Base-by-base conservation (phyloP, 768 basidiomycete species). In the Russula sp. region DNA sequence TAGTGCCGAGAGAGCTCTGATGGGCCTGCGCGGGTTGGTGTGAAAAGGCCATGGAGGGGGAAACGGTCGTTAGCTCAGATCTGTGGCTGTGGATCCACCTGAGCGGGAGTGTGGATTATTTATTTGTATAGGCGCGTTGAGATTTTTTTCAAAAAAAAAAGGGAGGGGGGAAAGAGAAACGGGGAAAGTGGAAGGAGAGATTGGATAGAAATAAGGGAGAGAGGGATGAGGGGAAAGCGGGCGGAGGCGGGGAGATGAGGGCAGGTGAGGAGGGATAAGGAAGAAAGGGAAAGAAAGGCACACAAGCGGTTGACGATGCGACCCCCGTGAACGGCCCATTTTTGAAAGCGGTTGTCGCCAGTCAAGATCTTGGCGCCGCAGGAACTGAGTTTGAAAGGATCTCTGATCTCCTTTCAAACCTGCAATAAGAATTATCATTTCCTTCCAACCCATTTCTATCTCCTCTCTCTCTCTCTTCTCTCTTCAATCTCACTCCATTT, bases 31-130 rank as follows among this genome's bases (percentile, higher is more conserved):
- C 70, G 62, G 75, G 72, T 70, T 80, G 82, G 59, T 83, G 80
- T 57, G 81, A 75, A 70, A 81, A 81, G 71, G 81, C 78, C 81
- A 84, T 84, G 67, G 67, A 26, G n/a, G 40, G 73, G n/a, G n/a
- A n/a, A 70, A 70, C 71, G 66, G 67, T 26, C 7, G 32, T 2
- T 36, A 1, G 32, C 5, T 46, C 40, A 61, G 52, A 55, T 62
- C 61, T 54, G 14, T 55, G 61, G 20, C 61, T 46, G 8, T 48
- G 61, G 20, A 54, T 44, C 52, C 42, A 11, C n/a, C 42, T 61
- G n/a, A 51, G n/a, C n/a, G n/a, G n/a, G n/a, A n/a, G 10, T 5
- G 8, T 46, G 22, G n/a, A n/a, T n/a, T n/a, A 5, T 48, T 44
- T 22, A n/a, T 48, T 48, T n/a, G n/a, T n/a, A 9, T 24, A 5